Evolutionary conservation across 148 eudicot genomes (phyloP).

Genomic region (Dianthus caryophyllus): DNA sequence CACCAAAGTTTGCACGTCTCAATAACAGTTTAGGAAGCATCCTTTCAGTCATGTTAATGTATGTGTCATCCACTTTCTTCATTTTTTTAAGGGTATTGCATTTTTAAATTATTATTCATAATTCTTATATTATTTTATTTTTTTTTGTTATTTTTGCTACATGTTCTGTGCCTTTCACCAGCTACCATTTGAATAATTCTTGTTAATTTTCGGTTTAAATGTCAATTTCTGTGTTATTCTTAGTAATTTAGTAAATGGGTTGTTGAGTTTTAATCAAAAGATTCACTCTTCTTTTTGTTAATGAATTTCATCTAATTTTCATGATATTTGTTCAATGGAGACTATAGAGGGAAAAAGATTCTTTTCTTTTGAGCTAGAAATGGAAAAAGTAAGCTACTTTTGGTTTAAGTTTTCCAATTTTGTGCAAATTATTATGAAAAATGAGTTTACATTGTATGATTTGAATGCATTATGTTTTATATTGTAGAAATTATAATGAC

Average conservation of each 20-base stretch:
- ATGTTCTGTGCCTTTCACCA: slow-evolving; percentile 14
- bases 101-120: not conserved
- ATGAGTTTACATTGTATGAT: too few species aligned
- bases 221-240: not conserved
- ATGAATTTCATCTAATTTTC: not conserved
- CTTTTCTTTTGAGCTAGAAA: slow-evolving; percentile 23
- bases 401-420: not conserved
- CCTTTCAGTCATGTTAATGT: slow-evolving; percentile 31
- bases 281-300: too few species aligned
- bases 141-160: not conserved
- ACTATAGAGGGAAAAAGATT: slow-evolving; percentile 21
- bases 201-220: not conserved
- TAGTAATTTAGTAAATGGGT: not conserved
- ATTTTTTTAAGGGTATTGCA: not conserved
- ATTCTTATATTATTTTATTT: not conserved
- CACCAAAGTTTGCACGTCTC: slow-evolving; percentile 36
- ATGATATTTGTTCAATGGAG: not conserved
- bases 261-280: slow-evolving; percentile 4
- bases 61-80: slow-evolving; percentile 25
- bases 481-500: too few species aligned
- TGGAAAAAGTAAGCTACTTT: slow-evolving; percentile 24
- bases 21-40: slow-evolving; percentile 33
- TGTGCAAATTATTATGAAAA: not conserved
- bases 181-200: slow-evolving; percentile 10
- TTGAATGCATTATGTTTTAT: too few species aligned